phyloP scores from a whole-genome alignment of 108 stramenopile genomes.

The Fistulifera solaris region DNA sequence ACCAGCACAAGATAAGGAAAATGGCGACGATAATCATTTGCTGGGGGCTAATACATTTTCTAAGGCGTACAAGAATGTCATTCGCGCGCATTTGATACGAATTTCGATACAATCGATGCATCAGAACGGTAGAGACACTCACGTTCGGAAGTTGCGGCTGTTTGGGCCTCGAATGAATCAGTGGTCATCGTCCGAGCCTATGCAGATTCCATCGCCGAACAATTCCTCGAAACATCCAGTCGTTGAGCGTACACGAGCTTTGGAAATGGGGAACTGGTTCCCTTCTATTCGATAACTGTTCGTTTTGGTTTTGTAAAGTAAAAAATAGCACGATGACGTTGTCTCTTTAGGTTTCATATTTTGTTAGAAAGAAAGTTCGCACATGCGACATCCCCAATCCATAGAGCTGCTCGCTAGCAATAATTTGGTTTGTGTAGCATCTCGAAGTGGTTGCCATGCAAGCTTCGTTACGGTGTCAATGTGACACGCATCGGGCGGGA shows the following conservation, averaged over 20 bases:
- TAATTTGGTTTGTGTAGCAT: constrained; percentile 4
- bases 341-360: too few species aligned
- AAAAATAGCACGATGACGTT: too few species aligned
- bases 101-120: constrained; percentile 90
- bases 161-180: constrained; percentile 61
- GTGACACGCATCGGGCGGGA: constrained; percentile 33
- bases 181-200: constrained; percentile 1
- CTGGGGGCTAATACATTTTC: not conserved
- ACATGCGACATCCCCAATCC: constrained; percentile 44
- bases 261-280: constrained; percentile 12
- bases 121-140: constrained; percentile 96
- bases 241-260: constrained; percentile 6
- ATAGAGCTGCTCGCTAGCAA: constrained; percentile 34
- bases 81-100: constrained; percentile 86
- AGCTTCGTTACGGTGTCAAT: constrained; percentile 43
- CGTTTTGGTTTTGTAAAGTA: too few species aligned
- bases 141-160: constrained; percentile 88
- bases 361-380: not conserved
- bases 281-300: too few species aligned
- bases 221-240: constrained; percentile 3
- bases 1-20: constrained; percentile 2
- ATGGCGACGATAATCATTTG: constrained; percentile 16
- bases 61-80: constrained; percentile 14
- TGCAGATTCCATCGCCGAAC: constrained; percentile 5
- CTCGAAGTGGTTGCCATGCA: constrained; percentile 32